Base-by-base conservation (phyloP, 768 basidiomycete genomes). In the Multifurca ochricompacta region DNA sequence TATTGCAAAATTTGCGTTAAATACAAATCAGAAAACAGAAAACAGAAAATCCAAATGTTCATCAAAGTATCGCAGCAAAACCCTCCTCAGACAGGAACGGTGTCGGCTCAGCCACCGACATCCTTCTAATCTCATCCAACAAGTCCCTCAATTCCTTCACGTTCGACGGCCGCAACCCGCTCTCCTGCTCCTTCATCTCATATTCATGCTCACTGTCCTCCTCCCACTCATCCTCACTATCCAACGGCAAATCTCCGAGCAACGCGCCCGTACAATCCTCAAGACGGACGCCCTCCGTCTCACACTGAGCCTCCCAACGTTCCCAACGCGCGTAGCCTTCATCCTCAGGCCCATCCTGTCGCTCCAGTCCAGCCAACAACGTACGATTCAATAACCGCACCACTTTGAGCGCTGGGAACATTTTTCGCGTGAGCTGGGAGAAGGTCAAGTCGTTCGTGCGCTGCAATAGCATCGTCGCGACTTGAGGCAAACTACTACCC, bases 211-310 rank as follows among this genome's bases (percentile, higher is more conserved):
- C 65, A 37, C 58, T 53, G 47, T 14, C 60, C 59, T 36, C 63
- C 58, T 40, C 68, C 68, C n/a, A 69, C 68, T 47, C 68, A 64
- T 45, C 68, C 49, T 60, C 60, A 27, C 56, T 57, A 36, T 63
- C 69, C 67, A 50, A 52, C 56, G 62, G 71, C 62, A 62, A 65
- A 58, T 62, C 69, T 31, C 87, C 87, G 34, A 90, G 67, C 48
- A 72, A 60, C 11, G 71, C 78, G 0, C 85, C 87, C 0, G 87
- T 88, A 62, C 87, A 89, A 65, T 90, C 87, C 67, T 90, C 86
- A 46, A 90, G 64, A 39, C 82, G 67, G 4, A 88, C 69, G 0
- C 77, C 74, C 64, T 76, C 71, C 18, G 61, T 57, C 0, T 69
- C 58, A 58, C 79, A 83, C 60, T 68, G 71, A 13, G 72, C 73